Evolutionary conservation across 495 filamentous ascomycete species (phyloP).

Genomic region (Pyrenula aspistea): DNA sequence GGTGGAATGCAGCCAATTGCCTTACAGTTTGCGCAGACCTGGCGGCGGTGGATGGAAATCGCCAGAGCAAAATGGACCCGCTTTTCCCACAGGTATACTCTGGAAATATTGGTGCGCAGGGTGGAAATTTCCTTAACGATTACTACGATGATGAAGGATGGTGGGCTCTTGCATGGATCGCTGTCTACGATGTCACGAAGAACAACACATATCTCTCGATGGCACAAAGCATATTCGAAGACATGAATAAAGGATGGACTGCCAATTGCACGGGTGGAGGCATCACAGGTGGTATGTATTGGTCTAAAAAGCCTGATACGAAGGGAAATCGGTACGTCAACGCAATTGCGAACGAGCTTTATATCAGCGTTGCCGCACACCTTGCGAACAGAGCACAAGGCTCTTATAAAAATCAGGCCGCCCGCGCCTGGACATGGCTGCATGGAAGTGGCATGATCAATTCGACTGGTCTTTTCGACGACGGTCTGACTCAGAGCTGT

Average conservation of each 20-base stretch:
- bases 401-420: slow-evolving; percentile 45
- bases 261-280: slow-evolving; percentile 39
- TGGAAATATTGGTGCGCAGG: slow-evolving; percentile 12
- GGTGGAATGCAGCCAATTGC: slow-evolving; percentile 70
- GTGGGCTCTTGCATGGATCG: slow-evolving; percentile 60
- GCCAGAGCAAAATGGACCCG: background rate
- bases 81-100: slow-evolving; percentile 9
- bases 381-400: slow-evolving; percentile 50
- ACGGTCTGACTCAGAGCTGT: slow-evolving; percentile 52
- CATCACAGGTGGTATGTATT: slow-evolving; percentile 22
- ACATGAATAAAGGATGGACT: slow-evolving; percentile 42
- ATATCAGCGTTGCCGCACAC: slow-evolving; percentile 54
- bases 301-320: slow-evolving; percentile 49
- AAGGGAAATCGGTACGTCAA: slow-evolving; percentile 35
- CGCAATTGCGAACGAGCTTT: slow-evolving; percentile 69
- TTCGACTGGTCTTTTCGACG: slow-evolving; percentile 52
- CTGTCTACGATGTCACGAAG: slow-evolving; percentile 48
- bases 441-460: slow-evolving; percentile 52
- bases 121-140: slow-evolving; percentile 42
- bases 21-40: slow-evolving; percentile 53
- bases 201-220: slow-evolving; percentile 38
- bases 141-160: slow-evolving; percentile 64
- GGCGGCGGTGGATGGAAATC: slow-evolving; percentile 29
- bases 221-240: slow-evolving; percentile 47
- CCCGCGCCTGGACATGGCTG: slow-evolving; percentile 59